Conservation (phyloP, 169 alveolate species). For the Cryptosporidium sp. region DNA sequence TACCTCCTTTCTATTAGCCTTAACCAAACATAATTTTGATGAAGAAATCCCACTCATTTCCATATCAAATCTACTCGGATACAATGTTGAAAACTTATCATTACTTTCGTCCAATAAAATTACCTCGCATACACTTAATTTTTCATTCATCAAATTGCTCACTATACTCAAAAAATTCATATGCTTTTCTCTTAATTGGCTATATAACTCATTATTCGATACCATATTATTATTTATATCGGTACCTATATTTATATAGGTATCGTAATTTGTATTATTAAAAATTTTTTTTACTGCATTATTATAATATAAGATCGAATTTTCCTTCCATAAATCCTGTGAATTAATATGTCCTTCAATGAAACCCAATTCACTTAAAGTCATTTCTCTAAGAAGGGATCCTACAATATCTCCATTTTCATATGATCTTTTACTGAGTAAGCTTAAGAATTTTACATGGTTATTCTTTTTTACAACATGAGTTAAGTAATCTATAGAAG, state of each 20-base stretch:
- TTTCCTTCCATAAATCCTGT: constrained; percentile 82
- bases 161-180: not conserved
- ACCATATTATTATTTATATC: not conserved
- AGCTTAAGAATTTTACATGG: constrained; percentile 24
- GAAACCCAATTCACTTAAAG: constrained; percentile 88
- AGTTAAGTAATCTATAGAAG: constrained; percentile 45
- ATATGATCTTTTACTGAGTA: constrained; percentile 46
- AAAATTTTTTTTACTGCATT: not conserved
- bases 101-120: not conserved
- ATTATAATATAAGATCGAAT: not conserved
- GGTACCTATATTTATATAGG: not conserved
- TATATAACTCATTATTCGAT: not conserved
- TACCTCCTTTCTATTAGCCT: not conserved
- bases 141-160: not conserved
- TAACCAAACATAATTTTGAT: not conserved
- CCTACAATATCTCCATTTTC: constrained; percentile 84
- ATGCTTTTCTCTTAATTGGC: not conserved
- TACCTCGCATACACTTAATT: not conserved
- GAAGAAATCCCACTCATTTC: constrained; percentile 33
- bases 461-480: constrained; percentile 47
- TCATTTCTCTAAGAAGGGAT: constrained; percentile 81
- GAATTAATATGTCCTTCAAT: constrained; percentile 86
- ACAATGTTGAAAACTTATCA: not conserved
- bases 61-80: constrained; percentile 30
- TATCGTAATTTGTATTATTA: not conserved